Evolutionary conservation across 148 eudicot genomes (phyloP).

Genomic region (Camellia japonica): DNA sequence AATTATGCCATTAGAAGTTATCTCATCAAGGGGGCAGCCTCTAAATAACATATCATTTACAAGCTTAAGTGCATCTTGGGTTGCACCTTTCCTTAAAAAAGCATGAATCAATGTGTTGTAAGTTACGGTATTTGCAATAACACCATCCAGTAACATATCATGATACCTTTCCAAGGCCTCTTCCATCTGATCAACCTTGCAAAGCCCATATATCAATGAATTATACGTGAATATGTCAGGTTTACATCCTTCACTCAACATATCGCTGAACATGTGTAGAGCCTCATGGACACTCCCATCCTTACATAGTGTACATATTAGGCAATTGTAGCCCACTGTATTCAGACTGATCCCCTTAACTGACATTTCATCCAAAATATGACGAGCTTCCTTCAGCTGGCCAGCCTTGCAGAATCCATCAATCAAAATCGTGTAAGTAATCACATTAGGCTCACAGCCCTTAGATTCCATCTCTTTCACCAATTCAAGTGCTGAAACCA

Average conservation of each 20-base stretch:
- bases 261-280: slow-evolving; percentile 36
- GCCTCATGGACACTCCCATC: slow-evolving; percentile 61
- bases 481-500: slow-evolving; percentile 53
- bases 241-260: slow-evolving; percentile 66
- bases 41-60: slow-evolving; percentile 87
- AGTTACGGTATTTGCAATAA: slow-evolving; percentile 80
- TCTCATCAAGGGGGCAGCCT: slow-evolving; percentile 67
- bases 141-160: slow-evolving; percentile 90
- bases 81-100: slow-evolving; percentile 52
- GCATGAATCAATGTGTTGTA: slow-evolving; percentile 87
- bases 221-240: slow-evolving; percentile 79
- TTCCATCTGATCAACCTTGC: slow-evolving; percentile 65
- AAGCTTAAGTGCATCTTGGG: slow-evolving; percentile 72
- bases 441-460: slow-evolving; percentile 56
- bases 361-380: slow-evolving; percentile 57
- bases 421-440: slow-evolving; percentile 69
- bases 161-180: slow-evolving; percentile 55
- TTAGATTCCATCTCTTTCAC: slow-evolving; percentile 57
- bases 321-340: slow-evolving; percentile 70
- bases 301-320: slow-evolving; percentile 69
- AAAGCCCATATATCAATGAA: slow-evolving; percentile 75
- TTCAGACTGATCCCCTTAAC: slow-evolving; percentile 58
- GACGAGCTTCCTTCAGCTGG: slow-evolving; percentile 53
- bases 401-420: slow-evolving; percentile 69
- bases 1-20: slow-evolving; percentile 73